These are phyloP conservation scores for Brassica rapa DNA, from an alignment of 345 rosid genomes.

Conservation along the genomic window DNA sequence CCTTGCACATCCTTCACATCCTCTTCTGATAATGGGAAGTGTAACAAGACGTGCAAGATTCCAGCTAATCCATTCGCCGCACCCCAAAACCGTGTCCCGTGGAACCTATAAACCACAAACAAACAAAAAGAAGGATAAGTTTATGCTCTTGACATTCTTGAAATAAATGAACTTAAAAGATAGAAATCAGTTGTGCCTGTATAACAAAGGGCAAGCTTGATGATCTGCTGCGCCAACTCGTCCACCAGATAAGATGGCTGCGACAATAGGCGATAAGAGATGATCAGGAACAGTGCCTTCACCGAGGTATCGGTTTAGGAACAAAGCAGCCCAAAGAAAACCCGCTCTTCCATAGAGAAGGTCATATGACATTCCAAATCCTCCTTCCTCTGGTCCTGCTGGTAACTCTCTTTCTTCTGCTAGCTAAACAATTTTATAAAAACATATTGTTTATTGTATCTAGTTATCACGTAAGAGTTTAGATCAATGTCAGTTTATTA, in stretches of 20 bases:
- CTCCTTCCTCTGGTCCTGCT: conserved; percentile 88
- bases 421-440: conserved; percentile 29
- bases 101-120: conserved; percentile 52
- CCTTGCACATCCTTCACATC: conserved; percentile 68
- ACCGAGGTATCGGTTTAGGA: conserved; percentile 72
- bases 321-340: conserved; percentile 81
- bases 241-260: conserved; percentile 83
- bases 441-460: not conserved
- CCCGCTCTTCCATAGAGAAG: conserved; percentile 93
- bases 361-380: conserved; percentile 93
- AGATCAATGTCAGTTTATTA: not conserved
- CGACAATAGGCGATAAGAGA: conserved; percentile 66
- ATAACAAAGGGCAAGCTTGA: conserved; percentile 77
- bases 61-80: conserved; percentile 94
- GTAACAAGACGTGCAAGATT: conserved; percentile 74
- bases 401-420: conserved; percentile 89
- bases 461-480: no score
- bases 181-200: conserved; percentile 27
- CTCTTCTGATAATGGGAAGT: conserved; percentile 63
- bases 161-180: not conserved
- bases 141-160: not conserved
- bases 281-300: conserved; percentile 49
- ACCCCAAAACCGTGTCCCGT: conserved; percentile 92
- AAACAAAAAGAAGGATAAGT: not conserved
- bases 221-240: conserved; percentile 80